phyloP scores from a whole-genome alignment of 2,329 filamentous ascomycete genomes.

The Alternaria incomplexa region DNA sequence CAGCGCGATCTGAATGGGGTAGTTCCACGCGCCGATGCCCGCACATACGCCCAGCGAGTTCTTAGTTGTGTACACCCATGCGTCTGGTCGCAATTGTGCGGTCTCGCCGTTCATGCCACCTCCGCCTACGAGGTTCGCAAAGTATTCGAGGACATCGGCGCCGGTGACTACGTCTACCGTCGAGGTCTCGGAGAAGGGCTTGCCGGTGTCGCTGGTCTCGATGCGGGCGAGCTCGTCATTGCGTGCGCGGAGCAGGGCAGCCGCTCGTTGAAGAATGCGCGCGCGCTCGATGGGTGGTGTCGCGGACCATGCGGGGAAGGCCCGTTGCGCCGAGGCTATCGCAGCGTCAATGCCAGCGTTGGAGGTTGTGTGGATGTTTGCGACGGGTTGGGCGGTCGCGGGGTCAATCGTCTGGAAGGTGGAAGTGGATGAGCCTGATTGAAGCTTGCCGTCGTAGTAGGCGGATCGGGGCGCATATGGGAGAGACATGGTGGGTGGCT shows the following conservation, averaged over 20 bases:
- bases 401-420: constrained; percentile 78
- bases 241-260: constrained; percentile 71
- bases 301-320: constrained; percentile 77
- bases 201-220: constrained; percentile 86
- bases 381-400: constrained; percentile 70
- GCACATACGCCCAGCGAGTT: constrained; percentile 83
- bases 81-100: constrained; percentile 73
- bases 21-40: constrained; percentile 91
- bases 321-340: constrained; percentile 71
- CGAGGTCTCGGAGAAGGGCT: constrained; percentile 83
- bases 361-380: constrained; percentile 74
- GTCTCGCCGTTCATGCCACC: constrained; percentile 83
- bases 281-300: constrained; percentile 77
- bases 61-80: constrained; percentile 84
- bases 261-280: constrained; percentile 78
- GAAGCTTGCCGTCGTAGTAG: constrained; percentile 75
- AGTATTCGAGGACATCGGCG: constrained; percentile 86
- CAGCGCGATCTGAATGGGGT: constrained; percentile 86
- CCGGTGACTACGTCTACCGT: constrained; percentile 83
- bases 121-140: constrained; percentile 77
- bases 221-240: constrained; percentile 81
- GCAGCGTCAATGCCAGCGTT: constrained; percentile 72
- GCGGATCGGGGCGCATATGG: constrained; percentile 65
- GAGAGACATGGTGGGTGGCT: constrained; percentile 35
- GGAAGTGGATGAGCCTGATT: constrained; percentile 64